These are phyloP conservation scores for Irpex lacteus DNA, from an alignment of 1,284 basidiomycete species.

Conservation along the genomic window DNA sequence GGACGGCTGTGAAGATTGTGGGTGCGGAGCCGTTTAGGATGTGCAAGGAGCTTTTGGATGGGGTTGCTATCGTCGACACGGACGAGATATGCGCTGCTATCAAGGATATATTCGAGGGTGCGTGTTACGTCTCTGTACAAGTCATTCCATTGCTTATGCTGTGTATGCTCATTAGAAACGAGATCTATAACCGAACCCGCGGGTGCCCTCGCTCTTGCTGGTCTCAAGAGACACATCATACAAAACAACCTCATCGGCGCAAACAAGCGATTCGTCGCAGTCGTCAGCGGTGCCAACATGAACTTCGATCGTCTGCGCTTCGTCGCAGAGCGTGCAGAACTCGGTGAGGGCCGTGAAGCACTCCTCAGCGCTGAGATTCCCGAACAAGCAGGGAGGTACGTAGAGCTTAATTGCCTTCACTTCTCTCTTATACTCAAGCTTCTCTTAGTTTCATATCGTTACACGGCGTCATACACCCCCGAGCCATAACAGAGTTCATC, in stretches of 20 bases:
- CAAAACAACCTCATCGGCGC: conserved; percentile 80
- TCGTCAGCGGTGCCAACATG: conserved; percentile 98
- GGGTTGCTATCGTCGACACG: conserved; percentile 84
- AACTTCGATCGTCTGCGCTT: conserved; percentile 97
- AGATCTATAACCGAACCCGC: conserved; percentile 95
- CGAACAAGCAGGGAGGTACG: conserved; percentile 85
- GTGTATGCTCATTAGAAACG: conserved; percentile 52
- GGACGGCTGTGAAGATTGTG: conserved; percentile 97
- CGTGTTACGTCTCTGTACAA: conserved; percentile 9
- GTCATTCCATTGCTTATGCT: too few species aligned
- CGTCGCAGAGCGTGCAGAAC: conserved; percentile 95
- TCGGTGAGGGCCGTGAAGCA: conserved; percentile 94
- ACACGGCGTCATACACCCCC: conserved; percentile 85
- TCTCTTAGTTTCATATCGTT: conserved; percentile 84
- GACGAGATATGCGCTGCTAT: conserved; percentile 99
- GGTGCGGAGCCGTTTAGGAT: conserved; percentile 95
- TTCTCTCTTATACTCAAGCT: conserved; percentile 10
- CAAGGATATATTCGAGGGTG: conserved; percentile 98
- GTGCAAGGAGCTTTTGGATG: conserved; percentile 85
- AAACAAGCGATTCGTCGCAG: conserved; percentile 86
- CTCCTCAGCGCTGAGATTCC: conserved; percentile 92
- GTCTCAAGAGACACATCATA: conserved; percentile 86
- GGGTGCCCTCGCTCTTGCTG: conserved; percentile 92
- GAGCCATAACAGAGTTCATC: conserved; percentile 95
- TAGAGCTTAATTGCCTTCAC: conserved; percentile 12